Evolutionary conservation across 1,139 yeast genomes (phyloP).

Genomic region (Suhomyces anneliseae): DNA sequence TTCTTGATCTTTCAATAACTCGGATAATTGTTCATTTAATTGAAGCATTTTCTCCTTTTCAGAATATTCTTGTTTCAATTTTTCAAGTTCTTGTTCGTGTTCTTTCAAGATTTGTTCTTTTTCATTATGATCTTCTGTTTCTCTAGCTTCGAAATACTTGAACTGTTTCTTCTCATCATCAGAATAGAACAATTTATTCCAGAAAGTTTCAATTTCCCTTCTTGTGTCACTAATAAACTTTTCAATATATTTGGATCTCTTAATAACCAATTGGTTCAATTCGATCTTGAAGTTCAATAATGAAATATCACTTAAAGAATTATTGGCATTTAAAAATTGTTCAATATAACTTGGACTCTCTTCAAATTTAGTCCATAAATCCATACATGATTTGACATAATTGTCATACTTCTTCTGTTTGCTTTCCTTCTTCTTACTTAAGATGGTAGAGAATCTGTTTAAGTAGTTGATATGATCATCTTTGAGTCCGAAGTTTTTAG

Average conservation of each 20-base stretch:
- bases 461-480: constrained; percentile 36
- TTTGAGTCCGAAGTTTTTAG: constrained; percentile 43
- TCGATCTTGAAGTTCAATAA: constrained; percentile 50
- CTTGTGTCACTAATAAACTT: constrained; percentile 66
- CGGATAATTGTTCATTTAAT: constrained; percentile 54
- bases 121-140: neutral
- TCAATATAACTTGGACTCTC: constrained; percentile 38
- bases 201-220: constrained; percentile 53
- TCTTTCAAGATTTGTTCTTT: constrained; percentile 55
- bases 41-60: constrained; percentile 56
- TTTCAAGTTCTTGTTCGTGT: constrained; percentile 63
- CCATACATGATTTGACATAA: constrained; percentile 37
- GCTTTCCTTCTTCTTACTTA: constrained; percentile 30
- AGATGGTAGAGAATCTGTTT: constrained; percentile 26
- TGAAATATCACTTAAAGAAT: constrained; percentile 38
- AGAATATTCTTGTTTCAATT: constrained; percentile 51
- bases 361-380: constrained; percentile 53
- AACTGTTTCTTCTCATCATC: constrained; percentile 42
- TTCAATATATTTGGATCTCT: constrained; percentile 65
- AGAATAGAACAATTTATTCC: constrained; percentile 64
- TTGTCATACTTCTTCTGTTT: constrained; percentile 37
- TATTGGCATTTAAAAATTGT: constrained; percentile 37
- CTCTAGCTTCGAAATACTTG: constrained; percentile 26
- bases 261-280: constrained; percentile 54
- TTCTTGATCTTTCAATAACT: constrained; percentile 58